Evolutionary conservation across 1,284 basidiomycete species (phyloP).

Genomic region (Ganoderma leucocontextum): DNA sequence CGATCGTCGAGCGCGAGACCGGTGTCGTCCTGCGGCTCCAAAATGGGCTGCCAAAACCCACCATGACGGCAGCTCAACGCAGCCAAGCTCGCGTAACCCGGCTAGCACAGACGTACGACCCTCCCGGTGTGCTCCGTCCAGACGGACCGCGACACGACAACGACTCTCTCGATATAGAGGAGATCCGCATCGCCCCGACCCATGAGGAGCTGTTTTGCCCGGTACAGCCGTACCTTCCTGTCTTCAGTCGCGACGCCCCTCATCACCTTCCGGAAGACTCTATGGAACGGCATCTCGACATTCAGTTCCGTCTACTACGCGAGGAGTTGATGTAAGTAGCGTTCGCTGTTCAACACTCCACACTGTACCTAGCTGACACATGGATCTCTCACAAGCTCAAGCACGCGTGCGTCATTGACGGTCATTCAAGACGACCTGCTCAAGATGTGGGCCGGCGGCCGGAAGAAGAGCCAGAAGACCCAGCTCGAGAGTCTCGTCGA

Average conservation of each 20-base stretch:
- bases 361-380: neutral
- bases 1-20: slow-evolving; percentile 57
- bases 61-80: slow-evolving; percentile 29
- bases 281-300: slow-evolving; percentile 48
- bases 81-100: slow-evolving; percentile 34
- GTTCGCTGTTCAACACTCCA: neutral
- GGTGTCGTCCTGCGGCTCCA: slow-evolving; percentile 31
- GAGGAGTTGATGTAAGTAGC: slow-evolving; percentile 48
- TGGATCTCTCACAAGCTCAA: slow-evolving; percentile 47
- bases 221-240: slow-evolving; percentile 45
- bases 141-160: slow-evolving; percentile 58
- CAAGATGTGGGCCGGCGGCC: slow-evolving; percentile 23
- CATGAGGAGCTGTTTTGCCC: slow-evolving; percentile 46
- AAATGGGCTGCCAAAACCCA: slow-evolving; percentile 46
- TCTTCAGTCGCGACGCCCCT: slow-evolving; percentile 49
- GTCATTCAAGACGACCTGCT: slow-evolving; percentile 45
- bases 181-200: slow-evolving; percentile 50
- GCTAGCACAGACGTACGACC: slow-evolving; percentile 37
- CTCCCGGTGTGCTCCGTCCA: slow-evolving; percentile 45
- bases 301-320: slow-evolving; percentile 52
- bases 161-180: slow-evolving; percentile 44
- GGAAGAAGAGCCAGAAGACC: slow-evolving; percentile 28
- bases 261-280: slow-evolving; percentile 46
- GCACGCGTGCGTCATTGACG: slow-evolving; percentile 56
- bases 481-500: slow-evolving; percentile 36